These are phyloP conservation scores for Daldinia eschscholtzii DNA, from an alignment of 2,329 filamentous ascomycete genomes.

Conservation along the genomic window DNA sequence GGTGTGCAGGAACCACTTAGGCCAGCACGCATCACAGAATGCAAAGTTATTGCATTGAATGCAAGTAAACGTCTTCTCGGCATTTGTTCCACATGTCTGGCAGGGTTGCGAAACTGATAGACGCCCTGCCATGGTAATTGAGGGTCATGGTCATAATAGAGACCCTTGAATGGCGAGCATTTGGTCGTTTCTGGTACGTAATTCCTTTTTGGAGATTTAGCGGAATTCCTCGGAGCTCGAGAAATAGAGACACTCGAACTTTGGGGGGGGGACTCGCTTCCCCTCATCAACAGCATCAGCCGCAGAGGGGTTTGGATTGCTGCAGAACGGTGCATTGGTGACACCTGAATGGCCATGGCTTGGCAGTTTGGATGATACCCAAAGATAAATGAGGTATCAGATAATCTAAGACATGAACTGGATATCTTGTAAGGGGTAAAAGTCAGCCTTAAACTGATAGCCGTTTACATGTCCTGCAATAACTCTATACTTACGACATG, in stretches of 20 bases:
- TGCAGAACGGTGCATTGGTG: slow-evolving; percentile 29
- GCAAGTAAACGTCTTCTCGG: slow-evolving; percentile 50
- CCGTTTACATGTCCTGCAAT: neutral
- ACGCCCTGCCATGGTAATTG: slow-evolving; percentile 39
- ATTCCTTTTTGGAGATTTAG: slow-evolving; percentile 32
- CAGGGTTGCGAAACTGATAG: slow-evolving; percentile 47
- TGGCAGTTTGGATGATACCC: slow-evolving; percentile 25
- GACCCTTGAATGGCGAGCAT: slow-evolving; percentile 37
- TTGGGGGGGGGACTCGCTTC: slow-evolving; percentile 36
- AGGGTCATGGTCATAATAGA: slow-evolving; percentile 37
- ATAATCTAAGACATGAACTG: slow-evolving; percentile 4
- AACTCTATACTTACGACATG: neutral
- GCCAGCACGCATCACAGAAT: slow-evolving; percentile 52
- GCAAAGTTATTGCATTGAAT: slow-evolving; percentile 53
- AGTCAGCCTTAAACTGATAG: neutral
- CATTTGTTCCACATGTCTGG: slow-evolving; percentile 49
- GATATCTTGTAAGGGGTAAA: neutral
- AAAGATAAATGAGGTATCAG: slow-evolving; percentile 10
- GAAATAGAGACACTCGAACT: slow-evolving; percentile 22
- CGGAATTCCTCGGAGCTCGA: slow-evolving; percentile 37
- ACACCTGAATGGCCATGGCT: slow-evolving; percentile 31
- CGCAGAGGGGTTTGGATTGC: slow-evolving; percentile 37
- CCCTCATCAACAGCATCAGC: slow-evolving; percentile 41
- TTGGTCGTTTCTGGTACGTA: slow-evolving; percentile 45
- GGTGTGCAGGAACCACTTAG: slow-evolving; percentile 51